Percentiles rank a stretch among this genome's conserved stretches.
Evolutionary conservation across 495 filamentous ascomycete genomes (phyloP).

Genomic region (Staphylotrichum tortipilum): DNA sequence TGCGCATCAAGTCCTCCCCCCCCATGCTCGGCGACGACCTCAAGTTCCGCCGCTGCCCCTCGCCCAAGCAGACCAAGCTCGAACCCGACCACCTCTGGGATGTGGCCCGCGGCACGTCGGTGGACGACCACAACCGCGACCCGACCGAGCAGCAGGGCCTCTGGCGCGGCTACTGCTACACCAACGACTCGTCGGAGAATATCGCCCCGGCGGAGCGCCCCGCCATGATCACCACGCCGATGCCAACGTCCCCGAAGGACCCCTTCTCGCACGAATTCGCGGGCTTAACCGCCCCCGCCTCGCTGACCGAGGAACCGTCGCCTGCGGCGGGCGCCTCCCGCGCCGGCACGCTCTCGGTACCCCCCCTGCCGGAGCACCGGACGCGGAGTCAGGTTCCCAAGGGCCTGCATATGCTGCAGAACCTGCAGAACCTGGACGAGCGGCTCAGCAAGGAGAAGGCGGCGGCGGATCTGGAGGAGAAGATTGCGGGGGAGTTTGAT

Average conservation of each 20-base stretch:
- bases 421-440: constrained; percentile 41
- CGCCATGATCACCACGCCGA: constrained; percentile 33
- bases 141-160: constrained; percentile 42
- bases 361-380: constrained; percentile 21
- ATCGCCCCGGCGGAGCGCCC: constrained; percentile 30
- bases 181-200: constrained; percentile 28
- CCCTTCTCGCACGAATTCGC: constrained; percentile 33
- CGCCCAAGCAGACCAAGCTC: constrained; percentile 71
- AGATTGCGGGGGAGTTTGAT: constrained; percentile 58
- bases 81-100: constrained; percentile 50
- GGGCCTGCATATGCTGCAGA: constrained; percentile 39
- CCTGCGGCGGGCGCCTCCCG: constrained; percentile 4
- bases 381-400: constrained; percentile 24
- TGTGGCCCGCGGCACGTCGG: constrained; percentile 19
- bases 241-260: constrained; percentile 20
- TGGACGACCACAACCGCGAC: constrained; percentile 42
- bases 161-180: constrained; percentile 62
- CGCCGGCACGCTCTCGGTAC: constrained; percentile 2
- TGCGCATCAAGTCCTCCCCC: constrained; percentile 48
- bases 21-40: constrained; percentile 80
- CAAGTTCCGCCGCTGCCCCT: constrained; percentile 63
- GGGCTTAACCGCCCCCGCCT: constrained; percentile 9
- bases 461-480: constrained; percentile 40
- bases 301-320: constrained; percentile 21
- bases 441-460: constrained; percentile 40